phyloP scores from a whole-genome alignment of 352 stramenopile genomes.

The Stephanocyclus meneghinianus region DNA sequence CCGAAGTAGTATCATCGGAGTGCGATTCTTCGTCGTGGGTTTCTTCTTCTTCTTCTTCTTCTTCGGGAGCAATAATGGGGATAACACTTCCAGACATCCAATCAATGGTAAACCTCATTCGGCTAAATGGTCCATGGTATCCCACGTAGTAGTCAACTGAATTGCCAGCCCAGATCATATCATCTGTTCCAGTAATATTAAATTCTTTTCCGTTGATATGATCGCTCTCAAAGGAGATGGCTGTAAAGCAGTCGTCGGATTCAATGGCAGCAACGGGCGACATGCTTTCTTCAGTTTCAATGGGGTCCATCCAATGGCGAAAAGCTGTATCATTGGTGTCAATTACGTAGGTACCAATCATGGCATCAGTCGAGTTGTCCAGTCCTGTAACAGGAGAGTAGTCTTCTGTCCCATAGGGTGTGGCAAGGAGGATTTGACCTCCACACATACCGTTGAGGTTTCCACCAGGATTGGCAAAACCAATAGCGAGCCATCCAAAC shows the following conservation, averaged over 20 bases:
- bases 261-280: constrained; percentile 10
- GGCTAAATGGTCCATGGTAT: constrained; percentile 48
- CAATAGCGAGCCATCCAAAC: constrained; percentile 58
- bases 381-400: constrained; percentile 52
- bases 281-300: constrained; percentile 16
- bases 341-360: constrained; percentile 53
- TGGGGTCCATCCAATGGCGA: constrained; percentile 51
- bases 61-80: not conserved
- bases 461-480: constrained; percentile 43
- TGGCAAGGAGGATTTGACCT: constrained; percentile 50
- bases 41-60: no score
- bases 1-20: not conserved
- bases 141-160: constrained; percentile 45
- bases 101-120: constrained; percentile 37
- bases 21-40: not conserved
- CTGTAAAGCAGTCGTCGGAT: constrained; percentile 52
- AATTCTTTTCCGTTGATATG: constrained; percentile 54
- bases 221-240: constrained; percentile 52
- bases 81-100: constrained; percentile 22
- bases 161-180: constrained; percentile 65
- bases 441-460: constrained; percentile 60
- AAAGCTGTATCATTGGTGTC: constrained; percentile 41
- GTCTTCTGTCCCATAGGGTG: constrained; percentile 38
- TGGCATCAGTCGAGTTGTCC: constrained; percentile 18
- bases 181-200: constrained; percentile 52